These are phyloP conservation scores for Rhodotorula mucilaginosa DNA, from an alignment of 1,284 basidiomycete genomes.

Conservation along the genomic window DNA sequence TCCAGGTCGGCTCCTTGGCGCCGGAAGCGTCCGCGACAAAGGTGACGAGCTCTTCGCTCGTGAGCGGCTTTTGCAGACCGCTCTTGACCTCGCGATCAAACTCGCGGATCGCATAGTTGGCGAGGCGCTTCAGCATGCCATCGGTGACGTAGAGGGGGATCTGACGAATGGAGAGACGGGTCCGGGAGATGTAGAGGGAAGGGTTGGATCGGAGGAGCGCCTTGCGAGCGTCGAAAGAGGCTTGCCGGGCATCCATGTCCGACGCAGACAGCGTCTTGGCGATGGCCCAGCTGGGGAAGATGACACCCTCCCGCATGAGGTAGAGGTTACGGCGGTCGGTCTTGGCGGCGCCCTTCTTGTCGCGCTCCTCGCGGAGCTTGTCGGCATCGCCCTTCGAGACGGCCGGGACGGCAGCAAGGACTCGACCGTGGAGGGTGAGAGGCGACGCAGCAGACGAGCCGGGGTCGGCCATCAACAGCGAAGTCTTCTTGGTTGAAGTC, in stretches of 20 bases:
- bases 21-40: conserved; percentile 43
- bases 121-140: conserved; percentile 81
- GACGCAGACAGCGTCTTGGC: conserved; percentile 65
- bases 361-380: conserved; percentile 80
- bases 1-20: conserved; percentile 46
- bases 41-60: conserved; percentile 65
- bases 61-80: conserved; percentile 63
- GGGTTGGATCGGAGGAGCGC: conserved; percentile 83
- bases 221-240: conserved; percentile 77
- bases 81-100: conserved; percentile 78
- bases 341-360: conserved; percentile 73
- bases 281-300: conserved; percentile 78
- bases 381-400: conserved; percentile 85
- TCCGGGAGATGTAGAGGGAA: conserved; percentile 87
- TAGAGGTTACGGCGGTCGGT: conserved; percentile 95
- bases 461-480: conserved; percentile 91
- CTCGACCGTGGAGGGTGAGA: conserved; percentile 87
- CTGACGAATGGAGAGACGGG: conserved; percentile 87
- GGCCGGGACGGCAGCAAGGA: conserved; percentile 83
- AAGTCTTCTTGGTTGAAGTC: conserved; percentile 49
- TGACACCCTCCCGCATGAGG: conserved; percentile 91
- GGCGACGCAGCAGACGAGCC: conserved; percentile 77
- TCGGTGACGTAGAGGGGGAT: conserved; percentile 88
- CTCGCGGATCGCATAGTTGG: conserved; percentile 70
- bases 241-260: conserved; percentile 78